Evolutionary conservation across 805 yeast genomes (phyloP).

Genomic region (Hanseniaspora hatyaiensis): DNA sequence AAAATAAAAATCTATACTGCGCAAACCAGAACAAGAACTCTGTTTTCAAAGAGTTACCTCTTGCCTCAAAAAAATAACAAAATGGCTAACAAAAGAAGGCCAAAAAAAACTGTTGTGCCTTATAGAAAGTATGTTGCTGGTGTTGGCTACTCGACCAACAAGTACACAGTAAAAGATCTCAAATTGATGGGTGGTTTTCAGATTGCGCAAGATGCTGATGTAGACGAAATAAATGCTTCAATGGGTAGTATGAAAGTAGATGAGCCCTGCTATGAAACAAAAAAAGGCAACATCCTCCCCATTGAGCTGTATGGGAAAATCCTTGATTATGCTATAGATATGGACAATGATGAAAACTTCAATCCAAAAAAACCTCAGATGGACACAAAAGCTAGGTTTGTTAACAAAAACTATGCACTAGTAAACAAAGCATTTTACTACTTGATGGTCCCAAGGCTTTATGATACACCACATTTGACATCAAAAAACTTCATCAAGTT

Average conservation of each 20-base stretch:
- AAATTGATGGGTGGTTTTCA: background rate
- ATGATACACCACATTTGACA: constrained; percentile 48
- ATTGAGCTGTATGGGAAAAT: constrained; percentile 22
- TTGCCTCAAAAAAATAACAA: too few species aligned
- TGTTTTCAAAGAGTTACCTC: too few species aligned
- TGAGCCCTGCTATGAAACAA: background rate
- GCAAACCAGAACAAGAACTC: too few species aligned
- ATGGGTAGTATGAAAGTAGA: background rate
- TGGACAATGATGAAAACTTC: constrained; percentile 21
- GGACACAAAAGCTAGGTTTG: constrained; percentile 27
- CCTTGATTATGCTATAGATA: constrained; percentile 14
- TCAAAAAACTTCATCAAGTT: constrained; percentile 61
- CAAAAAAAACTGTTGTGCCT: constrained; percentile 70
- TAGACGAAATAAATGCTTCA: background rate
- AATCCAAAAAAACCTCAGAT: constrained; percentile 17
- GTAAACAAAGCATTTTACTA: constrained; percentile 52
- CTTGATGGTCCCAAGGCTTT: constrained; percentile 53
- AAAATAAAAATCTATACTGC: too few species aligned
- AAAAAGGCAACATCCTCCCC: constrained; percentile 17
- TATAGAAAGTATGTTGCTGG: constrained; percentile 60
- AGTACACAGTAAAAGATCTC: constrained; percentile 14
- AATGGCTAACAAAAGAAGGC: constrained; percentile 85
- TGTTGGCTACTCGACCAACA: constrained; percentile 26
- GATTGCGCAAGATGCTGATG: background rate
- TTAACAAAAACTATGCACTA: constrained; percentile 41